phyloP scores from a whole-genome alignment of 176 grass and related monocot species.

The Microstegium vimineum region DNA sequence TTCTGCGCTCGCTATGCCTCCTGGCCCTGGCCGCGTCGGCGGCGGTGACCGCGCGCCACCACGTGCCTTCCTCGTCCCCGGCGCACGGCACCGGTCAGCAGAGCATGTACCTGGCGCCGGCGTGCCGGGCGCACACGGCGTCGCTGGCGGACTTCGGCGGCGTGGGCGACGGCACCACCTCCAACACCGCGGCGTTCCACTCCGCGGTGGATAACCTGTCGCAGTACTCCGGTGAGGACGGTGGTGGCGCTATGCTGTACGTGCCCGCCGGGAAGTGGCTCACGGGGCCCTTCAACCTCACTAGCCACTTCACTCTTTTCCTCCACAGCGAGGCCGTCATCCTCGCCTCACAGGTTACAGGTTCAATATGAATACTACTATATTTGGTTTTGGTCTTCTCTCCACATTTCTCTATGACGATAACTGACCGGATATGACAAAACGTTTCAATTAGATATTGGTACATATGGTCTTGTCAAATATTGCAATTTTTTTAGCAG shows the following conservation, averaged over 20 bases:
- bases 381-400: neutral
- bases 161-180: no score
- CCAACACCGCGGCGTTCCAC: no score
- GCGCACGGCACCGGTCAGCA: neutral
- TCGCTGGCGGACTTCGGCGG: no score
- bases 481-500: no score
- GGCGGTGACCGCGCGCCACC: neutral
- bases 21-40: neutral
- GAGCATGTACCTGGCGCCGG: slow-evolving; percentile 47
- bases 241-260: neutral
- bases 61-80: neutral
- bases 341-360: slow-evolving; percentile 70
- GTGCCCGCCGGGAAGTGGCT: slow-evolving; percentile 26
- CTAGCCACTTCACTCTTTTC: no score
- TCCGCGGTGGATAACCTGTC: neutral
- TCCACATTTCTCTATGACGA: neutral
- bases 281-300: no score
- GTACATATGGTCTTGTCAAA: no score
- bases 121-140: no score
- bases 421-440: neutral
- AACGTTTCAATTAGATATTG: no score
- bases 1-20: slow-evolving; percentile 8
- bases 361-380: neutral
- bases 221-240: slow-evolving; percentile 43
- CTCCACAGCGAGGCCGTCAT: slow-evolving; percentile 20